Evolutionary conservation across 2,329 filamentous ascomycete species (phyloP).

Genomic region (Scedosporium minutisporum): DNA sequence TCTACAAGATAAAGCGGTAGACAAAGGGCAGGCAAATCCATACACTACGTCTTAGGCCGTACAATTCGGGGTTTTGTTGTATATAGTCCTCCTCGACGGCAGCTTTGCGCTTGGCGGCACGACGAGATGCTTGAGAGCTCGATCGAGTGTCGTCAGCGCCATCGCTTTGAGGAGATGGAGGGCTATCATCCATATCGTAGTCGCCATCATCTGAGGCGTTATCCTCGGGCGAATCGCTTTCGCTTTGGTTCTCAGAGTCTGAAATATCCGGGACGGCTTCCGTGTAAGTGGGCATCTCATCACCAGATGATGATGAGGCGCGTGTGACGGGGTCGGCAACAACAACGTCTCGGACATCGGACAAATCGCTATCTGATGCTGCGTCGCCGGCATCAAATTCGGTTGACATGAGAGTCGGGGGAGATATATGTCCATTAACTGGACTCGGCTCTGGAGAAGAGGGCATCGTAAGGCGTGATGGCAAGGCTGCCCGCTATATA

Average conservation of each 20-base stretch:
- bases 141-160: conserved; percentile 40
- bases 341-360: conserved; percentile 51
- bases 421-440: conserved; percentile 57
- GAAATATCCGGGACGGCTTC: conserved; percentile 23
- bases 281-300: conserved; percentile 28
- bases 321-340: conserved; percentile 33
- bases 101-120: conserved; percentile 64
- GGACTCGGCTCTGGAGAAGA: conserved; percentile 51
- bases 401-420: conserved; percentile 15
- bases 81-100: conserved; percentile 72
- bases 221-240: conserved; percentile 36
- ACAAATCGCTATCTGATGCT: conserved; percentile 66
- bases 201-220: conserved; percentile 61
- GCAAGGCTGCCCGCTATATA: conserved; percentile 42
- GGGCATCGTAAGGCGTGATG: conserved; percentile 46
- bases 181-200: conserved; percentile 62
- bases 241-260: conserved; percentile 30
- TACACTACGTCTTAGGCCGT: conserved; percentile 89
- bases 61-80: conserved; percentile 84
- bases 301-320: conserved; percentile 31
- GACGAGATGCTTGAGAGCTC: conserved; percentile 61
- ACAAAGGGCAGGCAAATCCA: conserved; percentile 19
- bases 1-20: not conserved
- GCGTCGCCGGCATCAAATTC: conserved; percentile 16
- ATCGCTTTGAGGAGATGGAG: conserved; percentile 19